phyloP scores from a whole-genome alignment of 2,329 filamentous ascomycete species.

The Cercospora sp. region DNA sequence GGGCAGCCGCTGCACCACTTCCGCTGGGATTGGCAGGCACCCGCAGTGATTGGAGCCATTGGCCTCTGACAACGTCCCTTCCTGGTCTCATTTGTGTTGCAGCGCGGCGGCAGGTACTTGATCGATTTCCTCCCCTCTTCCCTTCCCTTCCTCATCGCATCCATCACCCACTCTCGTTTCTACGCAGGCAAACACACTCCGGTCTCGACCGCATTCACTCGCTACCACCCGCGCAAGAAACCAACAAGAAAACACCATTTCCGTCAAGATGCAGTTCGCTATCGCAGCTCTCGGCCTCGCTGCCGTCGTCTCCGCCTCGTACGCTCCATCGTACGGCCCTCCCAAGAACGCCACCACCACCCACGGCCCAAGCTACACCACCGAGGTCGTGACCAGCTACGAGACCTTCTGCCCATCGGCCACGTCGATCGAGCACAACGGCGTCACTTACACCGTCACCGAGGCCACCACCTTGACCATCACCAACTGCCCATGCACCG shows the following conservation, averaged over 20 bases:
- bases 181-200: constrained; percentile 15
- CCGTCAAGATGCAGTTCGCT: constrained; percentile 29
- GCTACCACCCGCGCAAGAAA: constrained; percentile 18
- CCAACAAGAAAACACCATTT: constrained; percentile 4
- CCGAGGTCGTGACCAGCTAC: constrained; percentile 27
- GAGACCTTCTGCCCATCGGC: constrained; percentile 28
- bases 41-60: background rate
- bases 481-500: constrained; percentile 31
- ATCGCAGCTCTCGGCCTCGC: constrained; percentile 27
- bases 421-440: constrained; percentile 26
- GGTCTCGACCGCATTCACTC: constrained; percentile 24
- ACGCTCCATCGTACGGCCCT: constrained; percentile 5
- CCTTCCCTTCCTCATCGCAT: constrained; percentile 44
- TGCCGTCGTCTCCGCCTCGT: constrained; percentile 20
- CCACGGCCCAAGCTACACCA: constrained; percentile 18
- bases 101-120: background rate
- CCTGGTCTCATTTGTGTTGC: background rate
- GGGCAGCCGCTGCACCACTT: background rate
- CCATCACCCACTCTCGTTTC: constrained; percentile 16
- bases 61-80: background rate
- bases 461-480: constrained; percentile 29
- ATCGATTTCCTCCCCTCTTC: background rate
- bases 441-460: constrained; percentile 28
- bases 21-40: constrained; percentile 35
- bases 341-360: constrained; percentile 16